Percentiles rank a stretch among this genome's conserved stretches.
These are phyloP conservation scores for Lactarius deliciosus DNA, from an alignment of 768 basidiomycete genomes.

Conservation along the genomic window DNA sequence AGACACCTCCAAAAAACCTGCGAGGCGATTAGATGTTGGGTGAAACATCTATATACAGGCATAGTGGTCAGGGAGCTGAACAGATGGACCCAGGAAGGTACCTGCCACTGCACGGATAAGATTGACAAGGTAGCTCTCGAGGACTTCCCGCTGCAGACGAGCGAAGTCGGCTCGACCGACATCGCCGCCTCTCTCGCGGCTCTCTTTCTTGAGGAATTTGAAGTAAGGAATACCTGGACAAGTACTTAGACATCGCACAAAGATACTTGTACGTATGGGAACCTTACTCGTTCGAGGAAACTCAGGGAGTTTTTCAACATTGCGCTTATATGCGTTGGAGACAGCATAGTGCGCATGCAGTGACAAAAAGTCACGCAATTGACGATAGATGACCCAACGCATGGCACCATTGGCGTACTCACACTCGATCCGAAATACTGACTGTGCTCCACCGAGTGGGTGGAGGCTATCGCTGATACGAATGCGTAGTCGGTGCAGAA, in stretches of 20 bases:
- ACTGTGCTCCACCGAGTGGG: slow-evolving; percentile 71
- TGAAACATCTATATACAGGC: slow-evolving; percentile 78
- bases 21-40: slow-evolving; percentile 84
- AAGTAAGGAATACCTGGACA: slow-evolving; percentile 80
- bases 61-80: not conserved
- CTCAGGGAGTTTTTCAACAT: slow-evolving; percentile 79
- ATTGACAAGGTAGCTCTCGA: slow-evolving; percentile 86
- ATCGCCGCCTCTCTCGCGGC: slow-evolving; percentile 48
- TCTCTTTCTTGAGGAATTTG: slow-evolving; percentile 75
- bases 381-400: slow-evolving; percentile 94
- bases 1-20: slow-evolving; percentile 89
- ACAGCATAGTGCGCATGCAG: slow-evolving; percentile 88
- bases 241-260: not conserved
- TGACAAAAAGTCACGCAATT: slow-evolving; percentile 87
- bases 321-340: slow-evolving; percentile 74
- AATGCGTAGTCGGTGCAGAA: slow-evolving; percentile 79
- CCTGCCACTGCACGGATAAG: slow-evolving; percentile 88
- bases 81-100: slow-evolving; percentile 21
- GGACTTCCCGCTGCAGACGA: slow-evolving; percentile 70
- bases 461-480: slow-evolving; percentile 85
- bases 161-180: slow-evolving; percentile 74
- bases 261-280: not conserved
- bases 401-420: slow-evolving; percentile 92
- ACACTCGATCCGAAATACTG: slow-evolving; percentile 90
- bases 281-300: slow-evolving; percentile 78